Evolutionary conservation across 2,329 filamentous ascomycete genomes (phyloP), one percentile per base, ranked within the genome.

Genomic region (Colletotrichum shisoi): DNA sequence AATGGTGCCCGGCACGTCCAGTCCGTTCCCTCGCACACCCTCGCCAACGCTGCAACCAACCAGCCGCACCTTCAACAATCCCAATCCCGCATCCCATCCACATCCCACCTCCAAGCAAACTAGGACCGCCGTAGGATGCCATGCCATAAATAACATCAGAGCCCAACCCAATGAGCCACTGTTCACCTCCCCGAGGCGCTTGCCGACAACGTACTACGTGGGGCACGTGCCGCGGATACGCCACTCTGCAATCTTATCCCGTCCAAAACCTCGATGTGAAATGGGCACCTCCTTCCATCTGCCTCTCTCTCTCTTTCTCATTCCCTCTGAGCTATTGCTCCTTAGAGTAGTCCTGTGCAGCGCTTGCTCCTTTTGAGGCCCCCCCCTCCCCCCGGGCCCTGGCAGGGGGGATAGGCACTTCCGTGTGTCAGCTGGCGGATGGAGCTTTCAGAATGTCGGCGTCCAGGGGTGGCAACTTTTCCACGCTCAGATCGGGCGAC

Each of bases 361-460:
- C 11, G 15, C 17, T 19, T 34, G 31, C 31, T 34, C 9, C 31
- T 34, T 34, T 40, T 19, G 46, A 59, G 53, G 40, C 46, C 60
- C 46, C 46, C 13, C 21, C 37, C 24, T 7, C 37, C 37, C 4
- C 21, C 21, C 1, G 5, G 11, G 17, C 19, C 40, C 5, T 24
- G 17, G 27, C 21, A 19, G 59, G 40, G 31, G 31, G 31, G 9
- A 46, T 12, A 52, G 12, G 51, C 19, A 52, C 49, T 61, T 44
- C 61, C 48, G 60, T 54, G 54, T 67, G 56, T 59, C 65, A 64
- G 61, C 65, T 67, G 54, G 61, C 64, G 40, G 49, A 59, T 27
- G 61, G 53, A 27, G 17, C 44, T 59, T 57, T 17, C 39, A 51
- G 40, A 62, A 24, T 60, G 58, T 52, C 45, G 57, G 42, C 60